These are phyloP conservation scores for Umbilicus rupestris DNA, from an alignment of 164 flowering plant genomes.

Conservation along the genomic window DNA sequence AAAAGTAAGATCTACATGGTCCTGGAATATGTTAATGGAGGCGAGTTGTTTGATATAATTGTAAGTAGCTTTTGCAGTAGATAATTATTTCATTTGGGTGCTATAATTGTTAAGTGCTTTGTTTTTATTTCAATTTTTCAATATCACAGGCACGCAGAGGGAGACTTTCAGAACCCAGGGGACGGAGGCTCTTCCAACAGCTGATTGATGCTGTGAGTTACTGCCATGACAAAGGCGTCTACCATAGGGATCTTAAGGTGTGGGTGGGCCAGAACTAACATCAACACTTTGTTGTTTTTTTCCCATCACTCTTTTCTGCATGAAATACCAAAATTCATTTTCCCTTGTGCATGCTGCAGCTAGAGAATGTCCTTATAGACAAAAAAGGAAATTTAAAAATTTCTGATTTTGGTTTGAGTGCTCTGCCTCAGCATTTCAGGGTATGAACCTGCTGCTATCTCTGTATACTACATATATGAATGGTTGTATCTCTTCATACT, in stretches of 20 bases:
- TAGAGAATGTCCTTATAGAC: constrained; percentile 84
- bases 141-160: constrained; percentile 50
- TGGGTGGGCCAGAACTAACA: neutral
- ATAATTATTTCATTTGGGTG: neutral
- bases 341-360: constrained; percentile 31
- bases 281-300: neutral
- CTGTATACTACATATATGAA: neutral
- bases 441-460: constrained; percentile 22
- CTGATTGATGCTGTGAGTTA: constrained; percentile 81
- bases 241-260: constrained; percentile 91
- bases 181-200: constrained; percentile 79
- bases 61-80: constrained; percentile 31
- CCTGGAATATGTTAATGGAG: constrained; percentile 78
- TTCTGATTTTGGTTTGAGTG: constrained; percentile 95
- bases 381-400: constrained; percentile 75
- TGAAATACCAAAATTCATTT: neutral
- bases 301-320: neutral
- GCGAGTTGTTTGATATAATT: constrained; percentile 79
- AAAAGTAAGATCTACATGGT: constrained; percentile 91
- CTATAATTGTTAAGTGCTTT: neutral
- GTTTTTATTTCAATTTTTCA: neutral
- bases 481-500: neutral
- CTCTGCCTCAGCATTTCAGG: constrained; percentile 85
- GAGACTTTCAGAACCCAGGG: constrained; percentile 50
- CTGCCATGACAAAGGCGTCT: constrained; percentile 83